Evolutionary conservation across 345 rosid genomes (phyloP), one percentile per base, ranked within the genome.

Genomic region (Eucalyptus pumila): DNA sequence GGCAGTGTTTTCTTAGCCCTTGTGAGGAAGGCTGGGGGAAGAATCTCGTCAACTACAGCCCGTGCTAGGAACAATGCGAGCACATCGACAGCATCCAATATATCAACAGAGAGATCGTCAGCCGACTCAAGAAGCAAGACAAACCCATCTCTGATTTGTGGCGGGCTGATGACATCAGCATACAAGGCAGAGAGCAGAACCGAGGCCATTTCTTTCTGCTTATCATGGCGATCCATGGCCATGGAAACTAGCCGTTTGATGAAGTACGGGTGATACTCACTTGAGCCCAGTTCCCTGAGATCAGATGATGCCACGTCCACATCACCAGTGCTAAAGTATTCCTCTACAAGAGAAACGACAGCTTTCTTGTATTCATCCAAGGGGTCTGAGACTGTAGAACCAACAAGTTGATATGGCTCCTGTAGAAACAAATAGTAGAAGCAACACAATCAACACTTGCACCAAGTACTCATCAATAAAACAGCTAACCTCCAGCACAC

Each of bases 151-250:
- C 97, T 93, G 56, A 98, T 98, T 86, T 95, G 99, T 58, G 94
- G 94, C 44, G 99, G 99, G 90, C 92, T 95, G 81, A 98, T 94
- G 88, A 97, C 98, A 93, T 98, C 98, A 87, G 97, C 99, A 94
- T 98, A 98, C 11, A 98, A 92, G 13, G 97, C 95, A 72, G 99
- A 98, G 58, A 98, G 94, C 89, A 98, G 91, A 89, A 98, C 99
- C 2, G 99, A 98, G 87, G 99, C 97, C 99, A 97, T 98, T 92
- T 98, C 99, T 91, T 98, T 98, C 97, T 98, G 99, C 93, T 97
- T 98, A 89, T 98, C 98, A 92, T 95, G 99, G 91, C 97, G 95
- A 91, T 98, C 99, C 99, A 98, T 95, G 91, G 99, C 95, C 95
- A 98, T 96, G 89, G 99, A 98, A 88, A 98, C 96, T 56, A 98